Base-by-base conservation (phyloP, 495 filamentous ascomycete species). In the Penicillium silybi region DNA sequence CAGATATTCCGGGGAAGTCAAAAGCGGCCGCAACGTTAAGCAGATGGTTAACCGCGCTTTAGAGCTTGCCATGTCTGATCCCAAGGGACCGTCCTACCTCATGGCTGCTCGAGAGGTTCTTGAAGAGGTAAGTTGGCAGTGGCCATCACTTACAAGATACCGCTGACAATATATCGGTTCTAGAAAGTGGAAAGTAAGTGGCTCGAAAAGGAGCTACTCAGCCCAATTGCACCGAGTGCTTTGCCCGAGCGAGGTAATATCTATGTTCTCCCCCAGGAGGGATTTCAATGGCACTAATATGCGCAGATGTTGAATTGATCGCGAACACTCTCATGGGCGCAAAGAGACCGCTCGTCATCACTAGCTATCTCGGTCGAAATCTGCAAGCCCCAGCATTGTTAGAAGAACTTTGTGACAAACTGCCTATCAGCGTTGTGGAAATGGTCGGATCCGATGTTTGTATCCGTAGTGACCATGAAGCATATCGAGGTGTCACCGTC, bases 391-490 rank as follows among this genome's bases (percentile, higher is more conserved):
- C 87, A 11, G 66, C 61, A 8, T 85, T 83, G 20, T 65, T 96
- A 44, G 87, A 92, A 5, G 79, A 83, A 46, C 68, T 96, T n/a
- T 87, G 88, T 18, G 76, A 93, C 62, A 81, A 74, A 3, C 75
- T 96, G 18, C 89, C 89, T 0, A 65, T 95, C 25, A 73, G 88
- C 7, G 88, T 96, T 15, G 72, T 96, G 6, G 91, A 96, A 64
- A 88, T 88, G 3, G 86, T 86, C 19, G 90, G 89, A 25, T 88
- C 87, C 53, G 91, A 96, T 63, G 88, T 96, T 85, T 92, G 85
- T 57, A 92, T 96, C 64, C 88, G 90, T 5, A 85, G 84, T 10
- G 75, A 89, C 46, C 89, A 93, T 52, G 69, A 70, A 13, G 80
- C 72, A 3, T 85, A 85, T 77, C 68, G 92, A 6, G 89, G 91